A percentile compares a stretch with the other conserved stretches of the same genome.
phyloP scores from a whole-genome alignment of 75 land plant genomes.

The Pseudotsuga menziesii region DNA sequence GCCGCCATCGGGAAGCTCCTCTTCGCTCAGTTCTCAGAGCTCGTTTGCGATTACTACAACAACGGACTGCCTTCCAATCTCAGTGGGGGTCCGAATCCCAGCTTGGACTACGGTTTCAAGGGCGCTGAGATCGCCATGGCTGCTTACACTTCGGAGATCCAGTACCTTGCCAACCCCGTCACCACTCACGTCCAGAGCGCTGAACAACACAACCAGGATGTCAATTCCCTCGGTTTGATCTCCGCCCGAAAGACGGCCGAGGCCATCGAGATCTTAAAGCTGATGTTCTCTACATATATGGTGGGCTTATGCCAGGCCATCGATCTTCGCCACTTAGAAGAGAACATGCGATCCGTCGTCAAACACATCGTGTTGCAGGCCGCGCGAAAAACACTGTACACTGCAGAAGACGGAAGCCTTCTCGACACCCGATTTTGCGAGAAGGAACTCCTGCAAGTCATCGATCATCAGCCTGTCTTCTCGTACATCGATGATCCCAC shows the following conservation, averaged over 20 bases:
- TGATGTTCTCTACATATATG: slow-evolving; percentile 19
- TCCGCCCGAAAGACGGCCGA: slow-evolving; percentile 76
- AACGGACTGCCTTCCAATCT: slow-evolving; percentile 83
- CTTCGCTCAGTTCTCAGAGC: slow-evolving; percentile 88
- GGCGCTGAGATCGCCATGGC: slow-evolving; percentile 90
- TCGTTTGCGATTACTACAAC: slow-evolving; percentile 81
- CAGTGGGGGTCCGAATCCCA: slow-evolving; percentile 67
- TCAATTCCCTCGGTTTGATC: slow-evolving; percentile 74
- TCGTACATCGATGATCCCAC: background rate
- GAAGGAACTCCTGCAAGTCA: slow-evolving; percentile 35
- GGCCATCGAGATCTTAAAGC: slow-evolving; percentile 41
- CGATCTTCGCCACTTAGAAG: slow-evolving; percentile 40
- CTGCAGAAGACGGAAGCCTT: slow-evolving; percentile 18
- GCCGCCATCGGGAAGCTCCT: slow-evolving; percentile 77
- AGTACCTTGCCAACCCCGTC: slow-evolving; percentile 75
- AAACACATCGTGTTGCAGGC: slow-evolving; percentile 25
- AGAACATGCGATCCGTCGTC: slow-evolving; percentile 28
- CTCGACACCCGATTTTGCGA: slow-evolving; percentile 33
- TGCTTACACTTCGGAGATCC: slow-evolving; percentile 83
- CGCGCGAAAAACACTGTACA: slow-evolving; percentile 22
- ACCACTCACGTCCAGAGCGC: slow-evolving; percentile 84
- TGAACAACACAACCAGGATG: slow-evolving; percentile 83
- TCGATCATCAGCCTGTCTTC: slow-evolving; percentile 18
- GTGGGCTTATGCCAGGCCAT: slow-evolving; percentile 29
- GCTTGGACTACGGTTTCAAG: slow-evolving; percentile 86